Evolutionary conservation across 2,329 filamentous ascomycete genomes (phyloP), one percentile per base, ranked within the genome.

Genomic region (Berkeleyomyces rouxiae): DNA sequence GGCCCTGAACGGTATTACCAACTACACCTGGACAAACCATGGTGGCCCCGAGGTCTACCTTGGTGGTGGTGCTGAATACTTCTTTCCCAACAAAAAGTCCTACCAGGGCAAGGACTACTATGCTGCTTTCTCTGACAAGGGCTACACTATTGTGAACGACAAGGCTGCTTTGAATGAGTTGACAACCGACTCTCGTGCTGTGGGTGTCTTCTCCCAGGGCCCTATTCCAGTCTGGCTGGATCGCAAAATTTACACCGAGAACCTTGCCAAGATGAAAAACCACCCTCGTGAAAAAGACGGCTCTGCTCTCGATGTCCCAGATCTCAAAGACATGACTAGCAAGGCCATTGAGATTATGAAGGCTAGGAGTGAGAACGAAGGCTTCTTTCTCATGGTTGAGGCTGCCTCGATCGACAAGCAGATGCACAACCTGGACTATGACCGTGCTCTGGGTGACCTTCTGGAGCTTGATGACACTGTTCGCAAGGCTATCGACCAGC

Each of bases 371-470:
- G 79, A 80, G 42, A 79, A 86, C 64, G 80, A 87, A 65, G 89
- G 89, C 4, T 95, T 87, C 80, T 90, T 93, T 78, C 79, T 95
- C 69, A 93, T 95, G 88, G 84, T 84, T 10, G 89, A 95, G 73
- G 89, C 86, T 36, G 89, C 89, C 13, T 88, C 84, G 1, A 87
- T 95, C 68, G 89, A 93, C 75, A 95, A 95, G 79, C 86, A 89
- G 79, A 93, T 95, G 88, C 89, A 95, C 75, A 72, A 77, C 1
- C 80, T 93, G 23, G 89, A 93, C 75, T 93, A 93, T 71, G 87
- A 93, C 74, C 87, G 89, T 61, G 87, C 89, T 0, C 82, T 95
- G 0, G 89, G 87, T 62, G 89, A 95, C 68, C 82, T 95, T 0
- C 82, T 95, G 47, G 89, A 95, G 75, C 80, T 95, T 43, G 88